Percentiles rank a stretch among this genome's conserved stretches.
Conservation (phyloP, 768 basidiomycete species). For the Sarcodon sp. region DNA sequence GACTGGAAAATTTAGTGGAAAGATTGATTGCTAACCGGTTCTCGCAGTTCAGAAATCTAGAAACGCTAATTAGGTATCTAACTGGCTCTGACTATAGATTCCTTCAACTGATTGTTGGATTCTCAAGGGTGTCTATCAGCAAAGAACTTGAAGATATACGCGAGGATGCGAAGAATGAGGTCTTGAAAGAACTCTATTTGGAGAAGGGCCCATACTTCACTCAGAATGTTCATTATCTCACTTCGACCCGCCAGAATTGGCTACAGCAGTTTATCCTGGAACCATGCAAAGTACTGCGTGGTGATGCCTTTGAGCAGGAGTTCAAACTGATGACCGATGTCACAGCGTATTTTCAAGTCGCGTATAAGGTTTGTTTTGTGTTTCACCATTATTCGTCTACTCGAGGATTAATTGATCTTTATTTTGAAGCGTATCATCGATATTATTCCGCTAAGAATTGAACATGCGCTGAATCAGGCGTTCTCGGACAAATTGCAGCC, state of each 20-base stretch:
- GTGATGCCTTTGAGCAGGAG: slow-evolving; percentile 26
- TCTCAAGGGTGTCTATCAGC: slow-evolving; percentile 14
- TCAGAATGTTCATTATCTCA: slow-evolving; percentile 15
- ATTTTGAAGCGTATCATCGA: slow-evolving; percentile 40
- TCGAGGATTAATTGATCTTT: not conserved
- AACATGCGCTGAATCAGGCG: slow-evolving; percentile 28
- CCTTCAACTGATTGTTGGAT: not conserved
- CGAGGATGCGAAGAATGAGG: slow-evolving; percentile 8
- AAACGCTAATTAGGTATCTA: slow-evolving; percentile 22
- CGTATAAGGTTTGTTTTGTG: slow-evolving; percentile 29
- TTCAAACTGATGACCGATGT: slow-evolving; percentile 40
- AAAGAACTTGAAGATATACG: slow-evolving; percentile 18
- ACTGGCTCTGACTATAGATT: not conserved
- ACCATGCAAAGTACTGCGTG: not conserved
- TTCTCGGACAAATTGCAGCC: slow-evolving; percentile 22
- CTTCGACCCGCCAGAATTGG: slow-evolving; percentile 8
- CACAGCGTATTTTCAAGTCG: slow-evolving; percentile 41
- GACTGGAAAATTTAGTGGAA: slow-evolving; percentile 17
- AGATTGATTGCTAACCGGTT: slow-evolving; percentile 22
- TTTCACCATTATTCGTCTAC: not conserved
- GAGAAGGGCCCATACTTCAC: slow-evolving; percentile 29
- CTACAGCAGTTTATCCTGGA: slow-evolving; percentile 2
- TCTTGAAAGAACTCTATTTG: slow-evolving; percentile 22
- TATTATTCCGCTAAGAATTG: slow-evolving; percentile 34
- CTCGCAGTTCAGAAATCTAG: slow-evolving; percentile 23